Evolutionary conservation across 2,329 filamentous ascomycete species (phyloP).

Genomic region (Trichoderma sp.): DNA sequence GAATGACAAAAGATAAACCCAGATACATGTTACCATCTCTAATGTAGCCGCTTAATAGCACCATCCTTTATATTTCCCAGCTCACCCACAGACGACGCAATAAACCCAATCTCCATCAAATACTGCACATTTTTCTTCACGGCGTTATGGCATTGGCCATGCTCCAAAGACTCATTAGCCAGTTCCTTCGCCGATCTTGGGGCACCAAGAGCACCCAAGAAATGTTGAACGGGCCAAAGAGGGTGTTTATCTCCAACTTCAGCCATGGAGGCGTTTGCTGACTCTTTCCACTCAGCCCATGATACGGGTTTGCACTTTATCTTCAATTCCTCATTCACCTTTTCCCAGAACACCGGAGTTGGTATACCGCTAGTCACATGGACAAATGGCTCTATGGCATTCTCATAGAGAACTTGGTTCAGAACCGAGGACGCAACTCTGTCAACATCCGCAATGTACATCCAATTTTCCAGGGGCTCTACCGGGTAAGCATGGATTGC

Average conservation of each 20-base stretch:
- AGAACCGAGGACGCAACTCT: conserved; percentile 21
- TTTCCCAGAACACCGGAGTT: conserved; percentile 22
- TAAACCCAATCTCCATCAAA: conserved; percentile 5
- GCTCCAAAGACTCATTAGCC: not conserved
- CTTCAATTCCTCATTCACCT: conserved; percentile 20
- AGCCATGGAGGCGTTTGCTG: conserved; percentile 14
- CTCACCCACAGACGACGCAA: not conserved
- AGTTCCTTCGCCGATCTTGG: not conserved
- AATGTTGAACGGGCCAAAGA: conserved; percentile 28
- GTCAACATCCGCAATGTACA: conserved; percentile 21
- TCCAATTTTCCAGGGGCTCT: conserved; percentile 20
- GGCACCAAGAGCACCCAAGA: conserved; percentile 17
- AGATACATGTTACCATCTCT: not conserved
- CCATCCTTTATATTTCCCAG: not conserved
- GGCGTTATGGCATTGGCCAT: not conserved
- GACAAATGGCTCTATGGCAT: conserved; percentile 1
- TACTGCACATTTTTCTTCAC: conserved; percentile 7
- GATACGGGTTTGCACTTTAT: conserved; percentile 9
- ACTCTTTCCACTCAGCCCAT: conserved; percentile 22
- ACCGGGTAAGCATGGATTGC: conserved; percentile 16
- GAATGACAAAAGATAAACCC: not conserved
- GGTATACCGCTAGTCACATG: conserved; percentile 21
- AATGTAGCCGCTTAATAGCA: not conserved
- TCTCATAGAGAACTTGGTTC: not conserved
- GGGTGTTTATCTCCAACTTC: conserved; percentile 24